These are phyloP conservation scores for Microstroma glucosiphilum DNA, from an alignment of 1,284 basidiomycete genomes.

Conservation along the genomic window DNA sequence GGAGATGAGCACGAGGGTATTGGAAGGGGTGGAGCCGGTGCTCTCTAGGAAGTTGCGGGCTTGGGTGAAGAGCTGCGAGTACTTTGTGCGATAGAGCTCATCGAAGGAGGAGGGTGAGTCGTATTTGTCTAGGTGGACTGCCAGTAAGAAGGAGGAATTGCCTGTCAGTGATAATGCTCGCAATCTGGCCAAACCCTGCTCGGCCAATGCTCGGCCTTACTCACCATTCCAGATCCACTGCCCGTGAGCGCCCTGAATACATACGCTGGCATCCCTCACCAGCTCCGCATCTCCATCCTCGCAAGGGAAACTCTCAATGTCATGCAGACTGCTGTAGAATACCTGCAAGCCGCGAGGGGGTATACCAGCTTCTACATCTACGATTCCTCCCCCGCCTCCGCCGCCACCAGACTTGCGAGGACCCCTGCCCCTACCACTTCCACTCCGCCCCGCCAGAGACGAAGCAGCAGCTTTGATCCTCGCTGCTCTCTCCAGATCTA, in stretches of 20 bases:
- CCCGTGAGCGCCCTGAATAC: slow-evolving; percentile 73
- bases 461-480: slow-evolving; percentile 15
- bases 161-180: slow-evolving; percentile 10
- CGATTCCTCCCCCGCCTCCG: neutral
- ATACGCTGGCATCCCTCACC: slow-evolving; percentile 72
- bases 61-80: slow-evolving; percentile 65
- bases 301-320: slow-evolving; percentile 81
- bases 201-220: slow-evolving; percentile 14
- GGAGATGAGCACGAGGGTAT: slow-evolving; percentile 62
- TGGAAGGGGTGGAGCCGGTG: slow-evolving; percentile 64
- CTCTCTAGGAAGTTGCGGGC: slow-evolving; percentile 67
- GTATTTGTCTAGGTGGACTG: slow-evolving; percentile 79
- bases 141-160: slow-evolving; percentile 43
- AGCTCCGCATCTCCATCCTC: slow-evolving; percentile 76
- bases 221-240: slow-evolving; percentile 63
- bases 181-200: slow-evolving; percentile 10
- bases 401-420: neutral
- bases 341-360: slow-evolving; percentile 57
- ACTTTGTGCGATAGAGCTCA: slow-evolving; percentile 66
- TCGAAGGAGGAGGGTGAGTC: slow-evolving; percentile 70
- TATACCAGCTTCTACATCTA: slow-evolving; percentile 18
- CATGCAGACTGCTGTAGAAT: slow-evolving; percentile 84
- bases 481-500: slow-evolving; percentile 29
- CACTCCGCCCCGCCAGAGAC: too few relatives aligned
- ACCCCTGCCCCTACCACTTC: neutral